Base-by-base conservation (phyloP, 1,139 yeast species). In the Magnusiomyces fungicola region DNA sequence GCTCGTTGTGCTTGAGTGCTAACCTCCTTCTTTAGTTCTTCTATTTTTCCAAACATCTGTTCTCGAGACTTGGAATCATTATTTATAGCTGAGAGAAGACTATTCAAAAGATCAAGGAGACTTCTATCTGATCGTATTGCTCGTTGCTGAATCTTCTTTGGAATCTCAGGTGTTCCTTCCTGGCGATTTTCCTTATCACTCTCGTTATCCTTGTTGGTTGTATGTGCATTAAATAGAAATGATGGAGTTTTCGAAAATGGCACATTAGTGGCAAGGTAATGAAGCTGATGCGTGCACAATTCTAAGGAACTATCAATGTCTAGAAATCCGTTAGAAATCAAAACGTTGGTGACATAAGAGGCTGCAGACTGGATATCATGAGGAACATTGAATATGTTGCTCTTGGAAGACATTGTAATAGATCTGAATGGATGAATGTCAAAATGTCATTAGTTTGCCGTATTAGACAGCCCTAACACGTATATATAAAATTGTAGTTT, bases 331-430 rank as follows among this genome's bases (percentile, higher is more conserved):
- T 24, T 19, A 12, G 43, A 39, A 4, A 39, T 21, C 9, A 39
- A 21, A 3, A 14, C 9, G 16, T 39, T 39, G 30, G 32, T 39
- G 33, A 25, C 32, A 39, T 39, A 39, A 3, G 43, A 39, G 3
- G 32, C 18, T 5, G 7, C 9, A 14, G 43, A 24, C 19, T 39
- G 16, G 22, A 39, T 39, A 6, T 39, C 43, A 12, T 39, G 43
- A 14, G 43, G 43, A n/a, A 39, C 21, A 24, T 14, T 24, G 18
- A 39, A 39, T 32, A 39, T 39, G 29, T n/a, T n/a, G n/a, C n/a
- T n/a, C n/a, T n/a, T n/a, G n/a, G n/a, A n/a, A n/a, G n/a, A n/a
- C n/a, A n/a, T n/a, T n/a, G n/a, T n/a, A n/a, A n/a, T n/a, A n/a
- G n/a, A n/a, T n/a, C n/a, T n/a, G n/a, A n/a, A n/a, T n/a, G n/a